Evolutionary conservation across 495 filamentous ascomycete genomes (phyloP), one percentile per base, ranked within the genome.

Genomic region (Hyaloscypha finlandica): DNA sequence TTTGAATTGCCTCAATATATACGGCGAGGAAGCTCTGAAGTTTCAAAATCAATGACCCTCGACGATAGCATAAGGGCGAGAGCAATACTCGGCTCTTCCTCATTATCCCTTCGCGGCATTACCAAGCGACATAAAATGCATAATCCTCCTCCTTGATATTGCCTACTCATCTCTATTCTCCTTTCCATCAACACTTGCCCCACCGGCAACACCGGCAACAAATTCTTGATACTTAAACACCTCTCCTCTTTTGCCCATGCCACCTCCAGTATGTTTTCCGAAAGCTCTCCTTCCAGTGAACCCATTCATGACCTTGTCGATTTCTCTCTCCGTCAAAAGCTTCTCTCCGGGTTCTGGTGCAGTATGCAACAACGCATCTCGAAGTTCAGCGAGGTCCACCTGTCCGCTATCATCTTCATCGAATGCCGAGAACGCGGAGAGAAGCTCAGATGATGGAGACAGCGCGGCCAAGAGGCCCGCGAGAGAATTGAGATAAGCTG

Each of bases 321-420:
- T 85, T 73, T 98, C 92, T 60, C 83, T 75, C 58, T 90, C 88
- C 1, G 86, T 90, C 75, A 97, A 77, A 5, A 83, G 75, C 53
- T 75, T 81, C 70, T 90, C 90, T 42, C 88, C 94, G 1, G 84
- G 81, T 67, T 94, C 92, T 2, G 91, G 90, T 12, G 86, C 85
- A 8, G 93, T 96, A 69, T 94, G 84, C 57, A 97, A 73, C 57
- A 99, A 75, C 3, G 94, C 92, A 70, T 94, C 91, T 42, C 90
- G 85, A 57, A 99, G 79, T 76, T 97, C 94, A 2, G 76, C 82
- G 20, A 95, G 81, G 72, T 97, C 92, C 35, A 98, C 86, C 75
- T 97, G 92, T 8, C 96, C 95, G 72, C 90, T 93, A 75, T 99
- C 95, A 69, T 96, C 92, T 68, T 96, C 91, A 72, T 99, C 95